These are phyloP conservation scores for Yarrowia divulgata DNA, from an alignment of 805 yeast species.

Conservation along the genomic window DNA sequence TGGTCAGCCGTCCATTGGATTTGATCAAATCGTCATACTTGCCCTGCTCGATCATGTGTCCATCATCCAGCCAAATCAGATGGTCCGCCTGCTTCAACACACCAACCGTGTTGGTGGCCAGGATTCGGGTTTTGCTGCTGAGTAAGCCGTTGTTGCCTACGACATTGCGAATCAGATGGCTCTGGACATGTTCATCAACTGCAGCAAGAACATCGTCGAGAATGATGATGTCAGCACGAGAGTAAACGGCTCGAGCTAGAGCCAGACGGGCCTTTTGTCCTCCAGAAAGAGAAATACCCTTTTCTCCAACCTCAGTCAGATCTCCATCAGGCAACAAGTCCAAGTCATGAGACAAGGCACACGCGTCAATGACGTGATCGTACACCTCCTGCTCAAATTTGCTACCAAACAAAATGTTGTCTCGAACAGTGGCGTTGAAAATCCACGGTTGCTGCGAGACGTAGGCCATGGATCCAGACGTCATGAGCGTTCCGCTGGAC, in stretches of 20 bases:
- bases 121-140: constrained; percentile 65
- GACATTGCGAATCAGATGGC: constrained; percentile 74
- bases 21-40: constrained; percentile 59
- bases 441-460: constrained; percentile 88
- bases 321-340: constrained; percentile 76
- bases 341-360: constrained; percentile 72
- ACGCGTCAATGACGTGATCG: constrained; percentile 62
- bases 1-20: constrained; percentile 19
- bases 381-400: constrained; percentile 61
- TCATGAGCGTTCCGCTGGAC: constrained; percentile 58
- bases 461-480: constrained; percentile 60
- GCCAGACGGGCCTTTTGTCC: constrained; percentile 90
- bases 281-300: constrained; percentile 87
- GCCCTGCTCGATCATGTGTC: constrained; percentile 67
- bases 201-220: constrained; percentile 87
- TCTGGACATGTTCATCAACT: constrained; percentile 86
- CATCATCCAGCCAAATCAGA: constrained; percentile 67
- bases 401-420: constrained; percentile 74
- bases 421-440: constrained; percentile 77
- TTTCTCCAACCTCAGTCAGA: constrained; percentile 82
- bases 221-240: constrained; percentile 66
- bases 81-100: constrained; percentile 73
- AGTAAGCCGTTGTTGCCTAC: constrained; percentile 66
- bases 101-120: constrained; percentile 86
- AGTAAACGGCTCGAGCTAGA: constrained; percentile 81